phyloP scores from a whole-genome alignment of 2,329 filamentous ascomycete species.

The Ceratocystis destructans region DNA sequence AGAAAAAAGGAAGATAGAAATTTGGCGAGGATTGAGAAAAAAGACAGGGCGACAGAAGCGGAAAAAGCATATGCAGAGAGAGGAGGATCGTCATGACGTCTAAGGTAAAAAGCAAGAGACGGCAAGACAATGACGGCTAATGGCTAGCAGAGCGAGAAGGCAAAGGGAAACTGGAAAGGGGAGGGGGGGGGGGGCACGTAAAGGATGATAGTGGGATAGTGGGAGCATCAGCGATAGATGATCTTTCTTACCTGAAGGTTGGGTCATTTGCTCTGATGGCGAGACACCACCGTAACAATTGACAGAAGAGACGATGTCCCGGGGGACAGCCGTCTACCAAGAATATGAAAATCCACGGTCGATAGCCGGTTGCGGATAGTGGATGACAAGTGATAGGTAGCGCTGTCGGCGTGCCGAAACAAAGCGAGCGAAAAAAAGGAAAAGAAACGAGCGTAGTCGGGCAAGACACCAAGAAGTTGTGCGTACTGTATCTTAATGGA shows the following conservation, averaged over 20 bases:
- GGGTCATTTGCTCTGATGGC: slow-evolving; percentile 16
- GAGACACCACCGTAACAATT: slow-evolving; percentile 6
- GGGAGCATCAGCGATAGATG: no score
- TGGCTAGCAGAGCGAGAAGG: no score
- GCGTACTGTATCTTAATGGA: no score
- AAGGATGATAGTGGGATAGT: no score
- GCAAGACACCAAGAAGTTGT: not conserved
- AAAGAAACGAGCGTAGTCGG: not conserved
- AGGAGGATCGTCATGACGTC: no score
- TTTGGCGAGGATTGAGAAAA: not conserved
- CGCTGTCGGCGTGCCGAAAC: not conserved
- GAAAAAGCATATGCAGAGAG: no score
- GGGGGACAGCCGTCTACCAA: slow-evolving; percentile 13
- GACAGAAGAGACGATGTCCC: slow-evolving; percentile 14
- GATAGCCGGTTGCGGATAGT: slow-evolving; percentile 9
- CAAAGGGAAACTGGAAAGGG: no score
- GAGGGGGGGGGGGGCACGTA: no score
- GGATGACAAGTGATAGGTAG: not conserved
- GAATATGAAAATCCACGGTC: not conserved
- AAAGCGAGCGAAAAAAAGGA: not conserved
- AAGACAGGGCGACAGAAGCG: not conserved
- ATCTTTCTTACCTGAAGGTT: slow-evolving; percentile 14
- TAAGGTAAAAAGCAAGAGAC: no score
- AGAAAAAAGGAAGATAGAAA: not conserved
- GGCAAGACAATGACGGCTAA: no score